Percentiles rank a stretch among this genome's conserved stretches.
Evolutionary conservation across 73 alveolate species (phyloP).

Genomic region (Paramecium tetraurelia): DNA sequence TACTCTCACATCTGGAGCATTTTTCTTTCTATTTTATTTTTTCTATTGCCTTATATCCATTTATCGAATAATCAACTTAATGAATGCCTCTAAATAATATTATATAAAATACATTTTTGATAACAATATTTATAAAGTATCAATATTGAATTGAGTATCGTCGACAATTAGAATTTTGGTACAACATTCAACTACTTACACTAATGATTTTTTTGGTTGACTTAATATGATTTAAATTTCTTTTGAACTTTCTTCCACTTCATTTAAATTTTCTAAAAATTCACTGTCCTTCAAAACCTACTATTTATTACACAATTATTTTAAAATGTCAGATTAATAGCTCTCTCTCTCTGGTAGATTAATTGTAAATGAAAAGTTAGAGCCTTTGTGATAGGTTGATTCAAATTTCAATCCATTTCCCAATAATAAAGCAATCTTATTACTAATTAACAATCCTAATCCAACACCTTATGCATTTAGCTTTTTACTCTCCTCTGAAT

Average conservation of each 20-base stretch:
- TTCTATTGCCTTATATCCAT: conserved; percentile 34
- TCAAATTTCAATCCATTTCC: neutral
- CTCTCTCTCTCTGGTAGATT: neutral
- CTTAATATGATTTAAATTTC: neutral
- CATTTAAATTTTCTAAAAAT: neutral
- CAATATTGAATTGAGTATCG: conserved; percentile 6
- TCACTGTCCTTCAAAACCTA: neutral
- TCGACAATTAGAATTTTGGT: neutral
- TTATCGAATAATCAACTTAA: neutral
- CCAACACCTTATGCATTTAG: conserved; percentile 69
- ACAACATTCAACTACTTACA: neutral
- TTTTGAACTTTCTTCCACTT: neutral
- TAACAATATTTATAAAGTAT: neutral
- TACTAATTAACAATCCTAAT: conserved; percentile 61
- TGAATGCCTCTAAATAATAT: neutral
- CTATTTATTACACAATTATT: neutral
- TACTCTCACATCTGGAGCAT: neutral
- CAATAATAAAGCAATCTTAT: neutral
- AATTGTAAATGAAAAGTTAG: neutral
- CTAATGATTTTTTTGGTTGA: neutral
- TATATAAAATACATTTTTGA: neutral
- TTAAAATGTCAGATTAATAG: neutral
- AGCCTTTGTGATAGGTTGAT: neutral
- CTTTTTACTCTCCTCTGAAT: conserved; percentile 28
- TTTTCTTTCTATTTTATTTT: neutral